Evolutionary conservation across 495 filamentous ascomycete genomes (phyloP), one percentile per base, ranked within the genome.

Genomic region (Penicillium flavigenum): DNA sequence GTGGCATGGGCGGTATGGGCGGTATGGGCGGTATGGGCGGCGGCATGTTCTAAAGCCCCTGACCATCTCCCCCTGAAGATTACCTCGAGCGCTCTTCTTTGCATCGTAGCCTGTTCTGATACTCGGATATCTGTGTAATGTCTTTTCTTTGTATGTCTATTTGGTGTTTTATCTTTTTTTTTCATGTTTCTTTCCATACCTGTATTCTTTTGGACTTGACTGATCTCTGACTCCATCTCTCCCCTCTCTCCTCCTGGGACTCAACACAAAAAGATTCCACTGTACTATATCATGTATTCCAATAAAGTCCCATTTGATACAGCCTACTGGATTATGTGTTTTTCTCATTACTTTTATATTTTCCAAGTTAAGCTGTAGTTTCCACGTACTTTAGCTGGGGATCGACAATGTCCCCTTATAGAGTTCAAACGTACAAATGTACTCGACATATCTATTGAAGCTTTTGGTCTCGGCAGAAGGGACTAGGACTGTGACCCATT

Each of bases 1-100:
- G 82, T 26, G 85, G 84, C 43, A 88, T 88, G 82, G 86, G 86
- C 47, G 85, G 86, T 49, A 87, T 88, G 81, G 88, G 87, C 36
- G 86, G 85, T n/a, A n/a, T n/a, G n/a, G n/a, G 20, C 20, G 20
- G 20, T 54, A 79, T 76, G 79, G 78, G 70, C 65, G 75, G 75
- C 42, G 75, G 75, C 66, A 77, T 77, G 75, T 77, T 77, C 72
- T 77, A 77, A 75, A 54, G 61, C 72, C 66, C 52, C 56, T 32
- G 5, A 58, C 46, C 44, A 52, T 16, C 31, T 27, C 57, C 57
- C 34, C 47, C 49, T 59, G 55, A 71, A 63, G 63, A 63, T 54
- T 63, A 63, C 57, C 62, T 68, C 53, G 63, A 56, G 57, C 71
- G 65, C 70, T 68, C 71, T 61, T 68, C 69, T 66, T 79, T 79